Base-by-base conservation (phyloP, 192 early-diverging fungal species). In the Entomortierella chlamydospora region DNA sequence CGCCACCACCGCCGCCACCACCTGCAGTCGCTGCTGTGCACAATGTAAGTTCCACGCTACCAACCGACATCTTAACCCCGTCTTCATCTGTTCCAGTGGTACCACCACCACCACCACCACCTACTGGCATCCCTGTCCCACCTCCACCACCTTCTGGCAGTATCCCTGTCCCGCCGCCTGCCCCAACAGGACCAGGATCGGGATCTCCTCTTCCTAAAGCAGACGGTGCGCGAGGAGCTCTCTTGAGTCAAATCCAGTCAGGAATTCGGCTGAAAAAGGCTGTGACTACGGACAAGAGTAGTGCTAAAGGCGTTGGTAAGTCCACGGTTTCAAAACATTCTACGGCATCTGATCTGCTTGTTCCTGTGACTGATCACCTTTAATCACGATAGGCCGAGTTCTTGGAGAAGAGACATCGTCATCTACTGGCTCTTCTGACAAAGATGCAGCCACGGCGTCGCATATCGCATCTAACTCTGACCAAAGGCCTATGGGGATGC, bases 201-300 rank as follows among this genome's bases (percentile, higher is more conserved):
- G 52, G 20, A 0, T 45, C 68, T 43, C 11, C 67, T 37, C 51
- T 63, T 9, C 53, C 68, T 17, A 15, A 78, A 11, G 60, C 49
- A 7, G 62, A 71, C 12, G 57, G 50, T 31, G 79, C 61, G 22
- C 73, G 90, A 49, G 77, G 73, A 57, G 91, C 91, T 5, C 81
- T 95, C 20, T 77, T 95, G 59, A 79, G 84, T 61, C 91, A 95
- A 68, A 95, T 95, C 67, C 91, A 92, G 69, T 54, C 81, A 57
- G 93, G 93, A 9, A 82, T 74, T 37, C 77, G 61, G 45, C 82
- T 95, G 18, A 90, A 86, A 37, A 88, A 89, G 76, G 57, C 91
- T 0, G 72, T 83, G 25, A 93, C 92, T 1, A 89, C 88, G 55
- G 93, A 95, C 73, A 88, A 88, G 39, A 90, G 89, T 20, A 51